These are phyloP conservation scores for Candida sithepensis DNA, from an alignment of 805 yeast genomes.

Conservation along the genomic window DNA sequence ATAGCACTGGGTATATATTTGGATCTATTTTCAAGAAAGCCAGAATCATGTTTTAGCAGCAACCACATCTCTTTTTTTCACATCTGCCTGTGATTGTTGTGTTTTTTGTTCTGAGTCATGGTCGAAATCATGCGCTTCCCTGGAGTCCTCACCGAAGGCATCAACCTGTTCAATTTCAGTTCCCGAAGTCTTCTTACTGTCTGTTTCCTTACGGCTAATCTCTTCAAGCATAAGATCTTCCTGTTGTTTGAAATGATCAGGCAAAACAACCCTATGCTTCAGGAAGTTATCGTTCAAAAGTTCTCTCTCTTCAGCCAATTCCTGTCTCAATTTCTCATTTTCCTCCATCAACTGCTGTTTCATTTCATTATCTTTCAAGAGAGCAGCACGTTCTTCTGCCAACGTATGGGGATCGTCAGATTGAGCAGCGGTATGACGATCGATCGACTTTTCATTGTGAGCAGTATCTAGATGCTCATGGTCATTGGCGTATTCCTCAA, in stretches of 20 bases:
- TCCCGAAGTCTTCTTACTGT: background rate
- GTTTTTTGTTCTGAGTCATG: background rate
- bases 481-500: slow-evolving; percentile 11
- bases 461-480: background rate
- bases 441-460: too few relatives aligned
- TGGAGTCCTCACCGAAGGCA: background rate
- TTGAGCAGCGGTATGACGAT: background rate
- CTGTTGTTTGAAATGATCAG: slow-evolving; percentile 21
- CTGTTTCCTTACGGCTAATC: background rate
- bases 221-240: slow-evolving; percentile 8
- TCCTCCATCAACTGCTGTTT: slow-evolving; percentile 5
- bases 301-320: slow-evolving; percentile 14
- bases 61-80: background rate
- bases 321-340: slow-evolving; percentile 8
- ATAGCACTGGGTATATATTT: background rate
- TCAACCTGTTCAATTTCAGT: slow-evolving; percentile 14
- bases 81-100: background rate
- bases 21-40: too few relatives aligned
- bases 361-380: slow-evolving; percentile 2
- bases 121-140: too few relatives aligned
- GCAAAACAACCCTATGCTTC: slow-evolving; percentile 19
- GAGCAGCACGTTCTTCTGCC: slow-evolving; percentile 2
- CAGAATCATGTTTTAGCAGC: background rate
- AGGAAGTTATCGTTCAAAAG: slow-evolving; percentile 16
- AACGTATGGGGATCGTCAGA: background rate